Base-by-base conservation (phyloP, 768 basidiomycete genomes). In the Leccinum truebloodii region DNA sequence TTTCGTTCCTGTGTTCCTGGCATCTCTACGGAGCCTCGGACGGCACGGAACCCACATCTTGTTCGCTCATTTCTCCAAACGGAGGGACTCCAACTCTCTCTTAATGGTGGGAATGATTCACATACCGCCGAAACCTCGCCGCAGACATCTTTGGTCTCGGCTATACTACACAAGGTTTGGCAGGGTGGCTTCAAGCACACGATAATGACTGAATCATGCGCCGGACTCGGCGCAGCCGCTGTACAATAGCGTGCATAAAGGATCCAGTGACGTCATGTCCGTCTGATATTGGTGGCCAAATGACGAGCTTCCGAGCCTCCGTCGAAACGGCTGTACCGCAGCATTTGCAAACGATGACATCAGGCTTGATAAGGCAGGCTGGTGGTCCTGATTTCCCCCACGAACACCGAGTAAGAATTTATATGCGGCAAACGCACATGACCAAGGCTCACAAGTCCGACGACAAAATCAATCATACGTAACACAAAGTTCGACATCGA, bases 381-480 rank as follows among this genome's bases (percentile, higher is more conserved):
- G 9, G n/a, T 44, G 41, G 10, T 4, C 18, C 41, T n/a, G 20
- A 46, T 12, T 44, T 18, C 39, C 18, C 18, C 49, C 37, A 41
- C 18, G 49, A 26, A 39, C 13, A 54, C 39, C 18, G 18, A 56
- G 44, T n/a, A 22, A 26, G 20, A 20, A 22, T 22, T 18, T 46
- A 50, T 26, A 28, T 37, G 4, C 26, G 34, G 44, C 22, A 65
- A 28, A n/a, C 37, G n/a, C 20, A 51, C 39, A 26, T 18, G 30
- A 32, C 2, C 54, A 39, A 32, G 32, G 32, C 32, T 3, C 41
- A n/a, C 34, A 24, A 35, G 48, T 54, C 65, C 39, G n/a, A 44
- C 65, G 56, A 52, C 64, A 66, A 66, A 20, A 44, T 20, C 41
- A 56, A 52, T 20, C 12, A 39, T 66, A 66, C 53, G 63, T 63